Conservation (phyloP, 805 yeast genomes). For the Wickerhamiella occidentalis region DNA sequence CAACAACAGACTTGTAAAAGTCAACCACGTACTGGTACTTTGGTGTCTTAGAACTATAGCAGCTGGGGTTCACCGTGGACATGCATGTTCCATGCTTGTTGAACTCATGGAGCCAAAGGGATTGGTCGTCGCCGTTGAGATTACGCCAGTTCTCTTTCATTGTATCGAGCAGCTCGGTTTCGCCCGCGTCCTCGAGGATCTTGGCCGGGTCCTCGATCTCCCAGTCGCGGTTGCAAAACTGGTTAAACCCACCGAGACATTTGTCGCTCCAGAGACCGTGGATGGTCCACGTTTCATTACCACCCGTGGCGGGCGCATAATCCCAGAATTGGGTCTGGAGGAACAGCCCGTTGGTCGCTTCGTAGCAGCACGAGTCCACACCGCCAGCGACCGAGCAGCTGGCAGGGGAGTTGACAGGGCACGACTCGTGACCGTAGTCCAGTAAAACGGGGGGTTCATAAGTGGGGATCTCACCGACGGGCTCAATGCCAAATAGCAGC, state of each 20-base stretch:
- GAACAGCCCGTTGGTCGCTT: conserved; percentile 72
- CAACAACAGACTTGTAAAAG: conserved; percentile 50
- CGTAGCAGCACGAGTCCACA: conserved; percentile 66
- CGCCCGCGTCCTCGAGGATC: conserved; percentile 33
- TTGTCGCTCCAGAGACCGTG: conserved; percentile 88
- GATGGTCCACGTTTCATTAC: conserved; percentile 56
- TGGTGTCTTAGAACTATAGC: conserved; percentile 37
- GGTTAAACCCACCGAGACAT: conserved; percentile 72
- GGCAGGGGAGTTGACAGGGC: conserved; percentile 27
- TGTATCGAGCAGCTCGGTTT: conserved; percentile 40
- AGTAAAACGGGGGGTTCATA: background rate
- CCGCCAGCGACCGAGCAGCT: conserved; percentile 23
- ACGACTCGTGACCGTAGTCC: conserved; percentile 20
- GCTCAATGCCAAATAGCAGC: background rate
- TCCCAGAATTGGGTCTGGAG: conserved; percentile 92
- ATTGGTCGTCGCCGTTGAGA: conserved; percentile 51
- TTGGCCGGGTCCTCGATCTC: conserved; percentile 40
- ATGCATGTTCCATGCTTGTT: conserved; percentile 93
- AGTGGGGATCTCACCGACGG: background rate
- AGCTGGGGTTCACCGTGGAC: conserved; percentile 59
- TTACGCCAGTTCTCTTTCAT: conserved; percentile 65
- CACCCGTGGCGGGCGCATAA: conserved; percentile 61
- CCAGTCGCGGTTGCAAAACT: conserved; percentile 57
- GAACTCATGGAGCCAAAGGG: conserved; percentile 81
- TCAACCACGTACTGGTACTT: conserved; percentile 44